Evolutionary conservation across 2,329 filamentous ascomycete genomes (phyloP).

Genomic region (Neodidymelliopsis sp.): DNA sequence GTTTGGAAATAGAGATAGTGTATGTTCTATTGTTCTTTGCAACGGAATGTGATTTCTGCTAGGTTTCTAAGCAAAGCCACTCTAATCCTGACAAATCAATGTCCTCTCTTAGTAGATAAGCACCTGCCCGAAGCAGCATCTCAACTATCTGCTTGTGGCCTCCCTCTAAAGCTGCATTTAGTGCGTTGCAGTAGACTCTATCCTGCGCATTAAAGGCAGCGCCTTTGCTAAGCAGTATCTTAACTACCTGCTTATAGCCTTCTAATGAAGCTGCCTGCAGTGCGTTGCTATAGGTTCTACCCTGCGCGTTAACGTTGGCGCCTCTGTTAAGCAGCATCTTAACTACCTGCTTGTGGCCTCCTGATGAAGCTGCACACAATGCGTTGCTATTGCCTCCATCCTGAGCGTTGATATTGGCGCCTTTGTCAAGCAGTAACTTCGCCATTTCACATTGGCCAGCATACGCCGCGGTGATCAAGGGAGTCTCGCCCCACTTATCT

Average conservation of each 20-base stretch:
- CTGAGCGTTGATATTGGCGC: background rate
- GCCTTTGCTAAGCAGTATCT: background rate
- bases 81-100: too few relatives aligned
- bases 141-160: background rate
- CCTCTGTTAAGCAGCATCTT: background rate
- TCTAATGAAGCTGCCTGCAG: background rate
- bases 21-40: too few relatives aligned
- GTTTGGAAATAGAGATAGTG: too few relatives aligned
- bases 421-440: background rate
- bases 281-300: background rate
- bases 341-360: too few relatives aligned
- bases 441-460: too few relatives aligned
- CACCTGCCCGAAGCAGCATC: too few relatives aligned
- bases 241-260: too few relatives aligned
- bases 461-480: too few relatives aligned
- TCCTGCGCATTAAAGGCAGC: background rate
- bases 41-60: too few relatives aligned
- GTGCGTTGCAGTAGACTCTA: background rate
- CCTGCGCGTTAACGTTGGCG: background rate
- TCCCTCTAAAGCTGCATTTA: background rate
- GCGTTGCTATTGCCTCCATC: background rate
- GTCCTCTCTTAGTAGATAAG: too few relatives aligned
- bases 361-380: background rate
- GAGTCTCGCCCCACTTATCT: too few relatives aligned
- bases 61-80: too few relatives aligned